Evolutionary conservation across 345 rosid genomes (phyloP), one percentile per base, ranked within the genome.

Genomic region (Eucalyptus melliodora): DNA sequence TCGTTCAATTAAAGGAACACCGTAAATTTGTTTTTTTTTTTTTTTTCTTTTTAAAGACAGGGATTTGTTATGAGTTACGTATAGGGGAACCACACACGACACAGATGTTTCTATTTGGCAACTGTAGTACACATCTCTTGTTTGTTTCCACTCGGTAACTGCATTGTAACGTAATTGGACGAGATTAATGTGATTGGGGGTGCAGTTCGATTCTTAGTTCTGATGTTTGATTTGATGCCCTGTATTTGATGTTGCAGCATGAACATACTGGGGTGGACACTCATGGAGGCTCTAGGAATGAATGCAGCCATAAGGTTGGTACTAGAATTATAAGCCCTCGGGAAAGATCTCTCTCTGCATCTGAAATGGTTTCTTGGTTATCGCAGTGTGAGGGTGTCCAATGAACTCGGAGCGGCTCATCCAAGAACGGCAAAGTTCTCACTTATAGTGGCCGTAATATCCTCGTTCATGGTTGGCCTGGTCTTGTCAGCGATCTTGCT

Each of bases 191-290:
- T 34, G 82, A 72, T 72, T 37, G 26, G 3, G 26, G 45, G 26
- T 72, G 82, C 44, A 34, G 45, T 37, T 72, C 45, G 13, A 72
- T 17, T 31, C 82, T 34, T 69, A 13, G 44, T 34, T 34, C 42
- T 88, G 55, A 69, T n/a, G 45, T 50, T 65, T 27, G 15, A 65
- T 40, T 88, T 34, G 15, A 37, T 72, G 44, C 44, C 1, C 26
- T 19, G 24, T 9, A 34, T 34, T 13, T 34, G 14, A 9, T 37
- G 88, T 90, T 90, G 92, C 90, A 95, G 96, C 92, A 92, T 94
- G 95, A 95, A 97, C 91, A 94, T 97, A n/a, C 50, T 97, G 92
- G 99, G 98, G 21, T 97, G 99, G 99, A 89, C 97, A 2, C 51
- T 95, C n/a, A 97, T 97, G 99, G 91, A 94, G 42, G 93, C 97